A percentile compares a stretch with the other conserved stretches of the same genome.
These are phyloP conservation scores for Melanopsichium pennsylvanicum DNA, from an alignment of 1,284 basidiomycete genomes.

Conservation along the genomic window DNA sequence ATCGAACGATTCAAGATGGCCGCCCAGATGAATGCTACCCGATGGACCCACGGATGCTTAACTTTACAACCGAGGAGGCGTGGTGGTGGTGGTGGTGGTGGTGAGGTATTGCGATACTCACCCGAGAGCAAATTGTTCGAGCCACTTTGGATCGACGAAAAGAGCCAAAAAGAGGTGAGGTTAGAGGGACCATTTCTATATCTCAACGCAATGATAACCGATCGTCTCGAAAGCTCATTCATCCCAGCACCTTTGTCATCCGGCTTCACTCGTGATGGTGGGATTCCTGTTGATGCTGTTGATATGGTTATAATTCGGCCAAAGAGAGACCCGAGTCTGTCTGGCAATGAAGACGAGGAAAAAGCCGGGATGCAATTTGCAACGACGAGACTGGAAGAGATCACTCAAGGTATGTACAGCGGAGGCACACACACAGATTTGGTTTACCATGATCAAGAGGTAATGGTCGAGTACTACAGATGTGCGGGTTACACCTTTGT, in stretches of 20 bases:
- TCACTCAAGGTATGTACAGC: constrained; percentile 56
- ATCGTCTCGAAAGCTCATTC: constrained; percentile 83
- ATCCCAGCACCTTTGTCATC: constrained; percentile 74
- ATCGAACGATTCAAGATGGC: constrained; percentile 87
- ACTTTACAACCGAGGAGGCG: constrained; percentile 67
- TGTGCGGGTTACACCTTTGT: constrained; percentile 78
- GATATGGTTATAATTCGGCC: constrained; percentile 88
- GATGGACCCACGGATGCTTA: constrained; percentile 76
- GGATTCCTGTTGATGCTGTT: constrained; percentile 68
- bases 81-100: constrained; percentile 48
- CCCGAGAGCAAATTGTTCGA: constrained; percentile 67
- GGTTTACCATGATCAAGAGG: constrained; percentile 52
- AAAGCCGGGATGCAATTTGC: constrained; percentile 20
- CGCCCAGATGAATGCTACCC: constrained; percentile 76
- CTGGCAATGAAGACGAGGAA: background rate
- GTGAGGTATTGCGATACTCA: constrained; percentile 72
- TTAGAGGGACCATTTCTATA: constrained; percentile 82
- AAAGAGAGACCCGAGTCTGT: constrained; percentile 71
- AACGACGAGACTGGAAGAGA: constrained; percentile 15
- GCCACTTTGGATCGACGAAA: no score
- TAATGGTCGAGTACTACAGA: constrained; percentile 81
- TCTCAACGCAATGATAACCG: constrained; percentile 79
- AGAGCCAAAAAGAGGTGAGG: constrained; percentile 68
- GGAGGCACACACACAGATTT: constrained; percentile 51
- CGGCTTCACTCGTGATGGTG: background rate